Evolutionary conservation across 129 eudicot genomes (phyloP).

Genomic region (Erigeron canadensis): DNA sequence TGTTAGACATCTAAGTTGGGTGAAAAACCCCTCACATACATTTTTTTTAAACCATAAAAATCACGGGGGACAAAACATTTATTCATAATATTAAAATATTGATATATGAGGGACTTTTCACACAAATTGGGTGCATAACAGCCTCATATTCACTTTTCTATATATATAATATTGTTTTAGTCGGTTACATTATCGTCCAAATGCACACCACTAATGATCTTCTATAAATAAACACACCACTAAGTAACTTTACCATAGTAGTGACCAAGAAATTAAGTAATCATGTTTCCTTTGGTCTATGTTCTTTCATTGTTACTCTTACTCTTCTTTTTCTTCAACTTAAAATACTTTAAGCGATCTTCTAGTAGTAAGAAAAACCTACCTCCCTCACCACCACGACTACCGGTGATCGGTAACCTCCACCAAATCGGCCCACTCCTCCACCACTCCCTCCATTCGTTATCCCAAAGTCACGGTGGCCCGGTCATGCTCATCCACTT

Average conservation of each 20-base stretch:
- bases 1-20: too few relatives aligned
- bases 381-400: slow-evolving; percentile 74
- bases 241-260: background rate
- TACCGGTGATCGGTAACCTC: slow-evolving; percentile 74
- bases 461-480: slow-evolving; percentile 57
- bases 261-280: background rate
- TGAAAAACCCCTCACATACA: too few relatives aligned
- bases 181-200: too few relatives aligned
- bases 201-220: too few relatives aligned
- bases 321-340: slow-evolving; percentile 30
- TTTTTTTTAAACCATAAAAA: too few relatives aligned
- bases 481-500: slow-evolving; percentile 56
- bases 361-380: slow-evolving; percentile 24
- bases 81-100: too few relatives aligned
- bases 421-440: slow-evolving; percentile 53
- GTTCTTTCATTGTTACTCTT: slow-evolving; percentile 18
- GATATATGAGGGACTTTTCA: too few relatives aligned
- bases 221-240: background rate
- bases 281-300: slow-evolving; percentile 17
- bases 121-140: too few relatives aligned
- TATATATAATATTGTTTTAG: too few relatives aligned
- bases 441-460: slow-evolving; percentile 50
- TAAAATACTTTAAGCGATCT: slow-evolving; percentile 9
- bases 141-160: too few relatives aligned
- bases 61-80: too few relatives aligned